Percentiles rank a stretch among this genome's conserved stretches.
These are phyloP conservation scores for Ampelomyces quisqualis DNA, from an alignment of 2,329 filamentous ascomycete species.

Conservation along the genomic window DNA sequence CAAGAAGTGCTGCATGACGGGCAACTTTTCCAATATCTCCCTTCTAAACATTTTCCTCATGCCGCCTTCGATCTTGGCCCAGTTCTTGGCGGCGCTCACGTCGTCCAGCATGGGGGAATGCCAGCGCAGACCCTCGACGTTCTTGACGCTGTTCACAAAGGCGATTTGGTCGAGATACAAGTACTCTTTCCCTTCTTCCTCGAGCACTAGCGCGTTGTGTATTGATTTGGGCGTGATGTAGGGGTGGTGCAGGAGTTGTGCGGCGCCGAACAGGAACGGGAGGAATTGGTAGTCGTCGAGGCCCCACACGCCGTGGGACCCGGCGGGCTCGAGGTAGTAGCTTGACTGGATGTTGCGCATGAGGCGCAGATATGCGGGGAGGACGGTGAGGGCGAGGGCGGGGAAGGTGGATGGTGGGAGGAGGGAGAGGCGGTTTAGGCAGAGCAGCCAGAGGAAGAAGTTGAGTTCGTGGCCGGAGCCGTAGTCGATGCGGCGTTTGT, in stretches of 20 bases:
- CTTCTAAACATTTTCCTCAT: constrained; percentile 97
- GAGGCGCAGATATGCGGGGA: constrained; percentile 76
- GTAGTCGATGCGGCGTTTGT: constrained; percentile 81
- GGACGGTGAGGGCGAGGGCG: constrained; percentile 72
- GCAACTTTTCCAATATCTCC: constrained; percentile 88
- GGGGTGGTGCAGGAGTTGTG: constrained; percentile 65
- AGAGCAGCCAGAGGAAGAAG: constrained; percentile 95
- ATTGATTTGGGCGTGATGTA: constrained; percentile 60
- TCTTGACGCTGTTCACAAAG: constrained; percentile 96
- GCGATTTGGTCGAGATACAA: constrained; percentile 89
- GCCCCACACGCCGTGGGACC: constrained; percentile 56
- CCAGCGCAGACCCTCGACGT: constrained; percentile 90
- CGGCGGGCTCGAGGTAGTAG: constrained; percentile 87
- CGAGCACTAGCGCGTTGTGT: constrained; percentile 82
- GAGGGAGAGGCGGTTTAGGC: constrained; percentile 75
- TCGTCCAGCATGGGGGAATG: constrained; percentile 98
- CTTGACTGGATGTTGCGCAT: constrained; percentile 88
- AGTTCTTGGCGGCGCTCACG: constrained; percentile 85
- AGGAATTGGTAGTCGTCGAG: constrained; percentile 57
- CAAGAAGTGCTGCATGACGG: constrained; percentile 98
- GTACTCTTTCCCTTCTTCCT: constrained; percentile 81
- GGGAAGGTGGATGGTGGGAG: constrained; percentile 68
- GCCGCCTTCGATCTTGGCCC: constrained; percentile 88
- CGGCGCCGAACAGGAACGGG: constrained; percentile 54
- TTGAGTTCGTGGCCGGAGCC: constrained; percentile 97